phyloP scores from a whole-genome alignment of 2,329 filamentous ascomycete species.

The Hymenoscyphus fructigenus region DNA sequence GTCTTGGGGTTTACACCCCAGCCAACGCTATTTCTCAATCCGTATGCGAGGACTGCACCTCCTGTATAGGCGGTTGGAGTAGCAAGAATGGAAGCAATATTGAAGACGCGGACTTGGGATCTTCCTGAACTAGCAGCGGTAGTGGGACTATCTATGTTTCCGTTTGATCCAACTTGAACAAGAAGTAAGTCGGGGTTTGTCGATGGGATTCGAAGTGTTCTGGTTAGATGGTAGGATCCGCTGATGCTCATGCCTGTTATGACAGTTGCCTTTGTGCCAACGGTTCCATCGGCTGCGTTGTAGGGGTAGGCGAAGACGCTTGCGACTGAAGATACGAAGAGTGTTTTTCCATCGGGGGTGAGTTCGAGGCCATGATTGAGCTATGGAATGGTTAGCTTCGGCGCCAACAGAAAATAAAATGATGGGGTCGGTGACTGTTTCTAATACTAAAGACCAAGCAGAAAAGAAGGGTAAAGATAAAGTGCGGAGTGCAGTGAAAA shows the following conservation, averaged over 20 bases:
- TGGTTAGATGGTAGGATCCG: slow-evolving; percentile 56
- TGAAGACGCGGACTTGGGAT: slow-evolving; percentile 65
- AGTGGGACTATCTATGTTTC: slow-evolving; percentile 60
- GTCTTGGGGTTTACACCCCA: slow-evolving; percentile 59
- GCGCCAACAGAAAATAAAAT: too few species aligned
- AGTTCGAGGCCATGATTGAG: slow-evolving; percentile 58
- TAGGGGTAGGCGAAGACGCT: slow-evolving; percentile 66
- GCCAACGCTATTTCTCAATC: slow-evolving; percentile 70
- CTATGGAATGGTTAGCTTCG: slow-evolving; percentile 32
- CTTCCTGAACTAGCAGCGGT: slow-evolving; percentile 53
- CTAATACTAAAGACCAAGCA: too few species aligned
- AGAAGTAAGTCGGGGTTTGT: slow-evolving; percentile 57
- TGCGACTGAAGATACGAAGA: slow-evolving; percentile 57
- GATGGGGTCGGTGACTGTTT: too few species aligned
- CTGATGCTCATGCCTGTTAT: slow-evolving; percentile 61
- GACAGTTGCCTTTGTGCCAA: slow-evolving; percentile 49
- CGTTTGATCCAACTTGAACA: slow-evolving; percentile 62
- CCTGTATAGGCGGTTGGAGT: slow-evolving; percentile 47
- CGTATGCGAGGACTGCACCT: slow-evolving; percentile 61
- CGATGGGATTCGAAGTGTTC: slow-evolving; percentile 63
- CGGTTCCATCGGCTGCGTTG: slow-evolving; percentile 50
- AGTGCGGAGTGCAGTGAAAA: background rate
- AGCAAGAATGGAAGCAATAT: slow-evolving; percentile 38
- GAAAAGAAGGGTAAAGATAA: background rate
- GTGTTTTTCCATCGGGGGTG: slow-evolving; percentile 50